phyloP scores from a whole-genome alignment of 2,329 filamentous ascomycete genomes.

The Lojkania enalia region DNA sequence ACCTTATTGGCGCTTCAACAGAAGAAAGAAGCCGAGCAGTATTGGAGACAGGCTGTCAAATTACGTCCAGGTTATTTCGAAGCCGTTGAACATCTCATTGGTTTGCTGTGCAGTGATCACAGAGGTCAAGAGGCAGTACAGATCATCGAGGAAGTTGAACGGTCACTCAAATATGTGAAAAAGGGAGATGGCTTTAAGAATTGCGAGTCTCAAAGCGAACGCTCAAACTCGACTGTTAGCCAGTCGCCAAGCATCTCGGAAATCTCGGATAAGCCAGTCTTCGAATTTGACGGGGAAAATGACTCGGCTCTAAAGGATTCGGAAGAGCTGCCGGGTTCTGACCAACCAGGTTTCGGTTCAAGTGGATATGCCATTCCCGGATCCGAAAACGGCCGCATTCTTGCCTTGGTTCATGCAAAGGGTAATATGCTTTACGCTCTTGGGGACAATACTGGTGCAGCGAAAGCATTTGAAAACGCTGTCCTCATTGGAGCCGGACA shows the following conservation, averaged over 20 bases:
- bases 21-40: constrained; percentile 78
- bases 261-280: constrained; percentile 59
- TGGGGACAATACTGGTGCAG: constrained; percentile 78
- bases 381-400: constrained; percentile 86
- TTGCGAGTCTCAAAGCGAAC: constrained; percentile 61
- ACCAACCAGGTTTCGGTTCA: constrained; percentile 66
- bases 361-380: constrained; percentile 85
- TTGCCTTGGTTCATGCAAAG: constrained; percentile 94
- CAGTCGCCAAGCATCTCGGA: constrained; percentile 58
- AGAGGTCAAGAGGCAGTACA: constrained; percentile 82
- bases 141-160: constrained; percentile 84
- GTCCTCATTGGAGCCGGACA: constrained; percentile 84
- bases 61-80: constrained; percentile 87
- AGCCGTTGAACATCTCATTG: constrained; percentile 91
- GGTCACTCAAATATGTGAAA: constrained; percentile 61
- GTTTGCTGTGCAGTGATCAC: constrained; percentile 79
- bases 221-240: constrained; percentile 62
- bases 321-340: constrained; percentile 46
- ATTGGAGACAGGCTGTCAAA: constrained; percentile 85
- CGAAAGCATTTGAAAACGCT: constrained; percentile 90
- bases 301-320: constrained; percentile 46
- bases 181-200: constrained; percentile 52
- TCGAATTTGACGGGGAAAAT: constrained; percentile 55
- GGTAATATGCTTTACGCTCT: constrained; percentile 97
- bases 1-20: constrained; percentile 82